phyloP scores from a whole-genome alignment of 805 yeast genomes.

The Candida orba region DNA sequence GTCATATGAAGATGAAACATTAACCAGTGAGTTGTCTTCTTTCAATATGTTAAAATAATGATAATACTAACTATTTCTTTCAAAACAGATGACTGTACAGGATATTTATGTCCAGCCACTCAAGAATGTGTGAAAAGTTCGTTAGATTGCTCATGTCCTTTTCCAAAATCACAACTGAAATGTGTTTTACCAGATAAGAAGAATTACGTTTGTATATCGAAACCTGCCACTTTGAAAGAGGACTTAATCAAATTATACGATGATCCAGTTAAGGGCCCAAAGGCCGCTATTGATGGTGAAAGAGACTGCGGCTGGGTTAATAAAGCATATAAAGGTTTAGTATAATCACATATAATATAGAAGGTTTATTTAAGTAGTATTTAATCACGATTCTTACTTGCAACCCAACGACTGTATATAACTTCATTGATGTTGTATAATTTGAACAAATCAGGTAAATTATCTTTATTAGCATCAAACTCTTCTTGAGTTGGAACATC shows the following conservation, averaged over 20 bases:
- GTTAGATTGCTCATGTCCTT: slow-evolving; percentile 83
- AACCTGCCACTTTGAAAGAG: slow-evolving; percentile 50
- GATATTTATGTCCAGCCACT: slow-evolving; percentile 80
- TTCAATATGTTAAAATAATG: background rate
- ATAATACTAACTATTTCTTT: background rate
- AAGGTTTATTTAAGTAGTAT: background rate
- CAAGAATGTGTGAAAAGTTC: slow-evolving; percentile 64
- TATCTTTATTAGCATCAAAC: slow-evolving; percentile 17
- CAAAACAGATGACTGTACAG: slow-evolving; percentile 40
- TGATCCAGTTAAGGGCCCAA: slow-evolving; percentile 43
- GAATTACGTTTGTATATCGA: slow-evolving; percentile 74
- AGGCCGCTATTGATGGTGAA: slow-evolving; percentile 37
- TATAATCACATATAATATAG: slow-evolving; percentile 8
- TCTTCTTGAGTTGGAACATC: slow-evolving; percentile 39
- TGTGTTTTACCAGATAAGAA: slow-evolving; percentile 66
- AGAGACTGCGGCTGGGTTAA: slow-evolving; percentile 85
- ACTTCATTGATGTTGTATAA: slow-evolving; percentile 55
- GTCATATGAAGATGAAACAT: slow-evolving; percentile 29
- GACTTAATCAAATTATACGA: slow-evolving; percentile 29
- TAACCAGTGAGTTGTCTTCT: slow-evolving; percentile 20
- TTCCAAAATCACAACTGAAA: slow-evolving; percentile 75
- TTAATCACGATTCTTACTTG: slow-evolving; percentile 75
- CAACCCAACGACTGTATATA: slow-evolving; percentile 75
- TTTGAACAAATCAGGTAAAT: slow-evolving; percentile 31
- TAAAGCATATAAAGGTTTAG: slow-evolving; percentile 58